Conservation (phyloP, 805 yeast species). For the Saccharomycopsis olivae region DNA sequence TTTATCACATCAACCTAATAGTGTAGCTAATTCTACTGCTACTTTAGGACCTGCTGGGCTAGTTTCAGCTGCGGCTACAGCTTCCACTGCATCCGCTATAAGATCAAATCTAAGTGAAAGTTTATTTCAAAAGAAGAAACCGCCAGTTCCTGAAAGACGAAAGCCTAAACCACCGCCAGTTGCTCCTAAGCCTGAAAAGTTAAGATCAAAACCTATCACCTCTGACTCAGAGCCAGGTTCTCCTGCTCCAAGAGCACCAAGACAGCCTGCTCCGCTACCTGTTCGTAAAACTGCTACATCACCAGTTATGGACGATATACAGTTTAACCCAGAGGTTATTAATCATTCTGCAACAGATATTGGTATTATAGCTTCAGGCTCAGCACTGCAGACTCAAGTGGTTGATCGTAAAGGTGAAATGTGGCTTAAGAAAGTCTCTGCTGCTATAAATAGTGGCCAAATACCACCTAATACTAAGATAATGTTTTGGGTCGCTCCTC, state of each 20-base stretch:
- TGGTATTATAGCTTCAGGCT: constrained; percentile 11
- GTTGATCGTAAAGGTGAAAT: constrained; percentile 16
- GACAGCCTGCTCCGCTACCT: too few relatives aligned
- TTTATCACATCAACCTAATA: constrained; percentile 9
- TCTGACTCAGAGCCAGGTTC: neutral
- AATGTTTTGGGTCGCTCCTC: constrained; percentile 15
- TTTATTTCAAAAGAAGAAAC: neutral
- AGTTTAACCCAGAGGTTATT: neutral
- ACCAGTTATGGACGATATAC: neutral
- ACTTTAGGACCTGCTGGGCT: neutral
- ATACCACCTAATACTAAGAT: constrained; percentile 13
- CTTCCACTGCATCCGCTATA: neutral
- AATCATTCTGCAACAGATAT: constrained; percentile 13
- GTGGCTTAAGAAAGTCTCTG: constrained; percentile 13
- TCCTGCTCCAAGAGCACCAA: neutral
- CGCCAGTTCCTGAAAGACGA: constrained; percentile 7
- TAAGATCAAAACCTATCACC: neutral
- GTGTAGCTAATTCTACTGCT: neutral
- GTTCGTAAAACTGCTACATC: neutral
- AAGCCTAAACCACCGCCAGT: constrained; percentile 2
- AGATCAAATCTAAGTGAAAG: neutral
- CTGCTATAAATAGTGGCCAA: constrained; percentile 2
- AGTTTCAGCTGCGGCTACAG: neutral
- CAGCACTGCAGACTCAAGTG: constrained; percentile 8
- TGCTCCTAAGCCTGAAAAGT: constrained; percentile 9